A percentile compares a stretch with the other conserved stretches of the same genome.
phyloP scores from a whole-genome alignment of 345 rosid genomes.

The Camelina sativa region DNA sequence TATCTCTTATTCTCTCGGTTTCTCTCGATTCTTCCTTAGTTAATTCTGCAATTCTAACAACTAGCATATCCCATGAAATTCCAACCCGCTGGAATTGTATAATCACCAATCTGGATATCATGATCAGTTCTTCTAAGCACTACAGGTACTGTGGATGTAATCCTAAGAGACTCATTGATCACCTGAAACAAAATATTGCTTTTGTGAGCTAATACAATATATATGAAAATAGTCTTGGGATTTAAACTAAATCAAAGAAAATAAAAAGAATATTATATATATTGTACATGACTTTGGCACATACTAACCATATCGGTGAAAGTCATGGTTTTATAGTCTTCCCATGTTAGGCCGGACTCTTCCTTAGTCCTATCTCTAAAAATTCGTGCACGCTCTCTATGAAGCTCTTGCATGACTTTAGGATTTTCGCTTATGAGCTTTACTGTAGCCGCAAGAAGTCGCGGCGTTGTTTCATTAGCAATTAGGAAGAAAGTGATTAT shows the following conservation, averaged over 20 bases:
- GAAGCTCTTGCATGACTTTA: constrained; percentile 18
- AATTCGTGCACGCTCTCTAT: constrained; percentile 29
- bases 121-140: constrained; percentile 20
- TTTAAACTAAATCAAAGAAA: neutral
- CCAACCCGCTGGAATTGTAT: constrained; percentile 34
- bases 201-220: neutral
- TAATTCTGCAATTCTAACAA: no score
- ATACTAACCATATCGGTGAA: constrained; percentile 36
- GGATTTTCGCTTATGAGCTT: constrained; percentile 30
- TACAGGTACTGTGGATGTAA: constrained; percentile 19
- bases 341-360: constrained; percentile 19
- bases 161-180: constrained; percentile 31
- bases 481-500: constrained; percentile 20
- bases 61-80: constrained; percentile 17
- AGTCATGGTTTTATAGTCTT: constrained; percentile 40
- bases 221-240: no score
- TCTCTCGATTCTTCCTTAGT: no score
- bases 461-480: constrained; percentile 29
- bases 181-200: constrained; percentile 14
- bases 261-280: no score
- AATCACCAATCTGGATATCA: neutral
- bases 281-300: neutral
- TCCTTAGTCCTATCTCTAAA: neutral
- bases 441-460: constrained; percentile 5
- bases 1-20: no score